Percentiles rank a stretch among this genome's conserved stretches.
These are phyloP conservation scores for Dichotomocladium elegans DNA, from an alignment of 371 early-diverging fungal genomes.

Conservation along the genomic window DNA sequence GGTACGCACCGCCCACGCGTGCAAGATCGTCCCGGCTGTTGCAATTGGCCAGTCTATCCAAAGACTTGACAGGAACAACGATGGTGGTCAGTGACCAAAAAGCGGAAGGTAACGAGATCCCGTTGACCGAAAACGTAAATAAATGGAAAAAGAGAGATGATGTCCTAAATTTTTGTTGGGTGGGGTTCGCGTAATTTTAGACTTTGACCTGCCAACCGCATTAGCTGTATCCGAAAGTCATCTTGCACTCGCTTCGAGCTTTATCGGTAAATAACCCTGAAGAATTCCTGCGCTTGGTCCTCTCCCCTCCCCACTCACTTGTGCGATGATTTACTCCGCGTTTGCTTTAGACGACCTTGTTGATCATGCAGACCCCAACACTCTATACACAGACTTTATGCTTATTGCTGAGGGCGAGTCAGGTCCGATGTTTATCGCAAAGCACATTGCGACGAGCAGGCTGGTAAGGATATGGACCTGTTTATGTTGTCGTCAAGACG, in stretches of 20 bases:
- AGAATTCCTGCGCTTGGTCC: no score
- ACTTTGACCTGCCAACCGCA: slow-evolving; percentile 1
- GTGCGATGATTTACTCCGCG: no score
- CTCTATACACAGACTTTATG: slow-evolving; percentile 47
- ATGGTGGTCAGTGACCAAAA: background rate
- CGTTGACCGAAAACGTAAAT: background rate
- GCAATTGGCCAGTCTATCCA: slow-evolving; percentile 14
- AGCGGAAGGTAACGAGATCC: background rate
- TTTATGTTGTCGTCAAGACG: no score
- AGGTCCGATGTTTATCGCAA: slow-evolving; percentile 67
- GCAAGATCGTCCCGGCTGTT: slow-evolving; percentile 37
- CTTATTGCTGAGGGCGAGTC: slow-evolving; percentile 79
- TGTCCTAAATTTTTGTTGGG: no score
- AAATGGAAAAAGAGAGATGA: background rate
- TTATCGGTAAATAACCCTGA: slow-evolving; percentile 27
- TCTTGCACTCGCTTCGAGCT: slow-evolving; percentile 28
- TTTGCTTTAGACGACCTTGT: slow-evolving; percentile 31
- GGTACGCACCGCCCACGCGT: slow-evolving; percentile 47
- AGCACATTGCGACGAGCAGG: slow-evolving; percentile 45
- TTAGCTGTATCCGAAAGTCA: slow-evolving; percentile 15
- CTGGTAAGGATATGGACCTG: slow-evolving; percentile 19
- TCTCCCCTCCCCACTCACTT: no score
- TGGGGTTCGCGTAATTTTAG: background rate
- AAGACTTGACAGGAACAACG: background rate
- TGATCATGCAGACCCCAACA: slow-evolving; percentile 43